phyloP scores from a whole-genome alignment of 495 filamentous ascomycete species.

The Lasiosphaeria miniovina region DNA sequence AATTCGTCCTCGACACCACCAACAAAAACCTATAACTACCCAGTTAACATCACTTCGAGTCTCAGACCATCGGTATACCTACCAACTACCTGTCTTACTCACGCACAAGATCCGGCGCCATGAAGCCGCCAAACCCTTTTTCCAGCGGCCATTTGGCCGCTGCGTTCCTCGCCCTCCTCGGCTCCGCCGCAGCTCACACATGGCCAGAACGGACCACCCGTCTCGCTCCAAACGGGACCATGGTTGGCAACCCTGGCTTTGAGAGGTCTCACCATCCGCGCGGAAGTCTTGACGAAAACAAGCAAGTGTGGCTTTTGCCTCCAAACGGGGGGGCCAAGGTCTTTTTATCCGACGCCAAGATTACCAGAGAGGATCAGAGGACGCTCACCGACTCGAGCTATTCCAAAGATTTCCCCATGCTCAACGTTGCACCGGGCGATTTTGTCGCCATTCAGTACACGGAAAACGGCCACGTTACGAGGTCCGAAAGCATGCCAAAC shows the following conservation, averaged over 20 bases:
- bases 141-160: slow-evolving; percentile 20
- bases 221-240: slow-evolving; percentile 71
- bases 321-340: slow-evolving; percentile 32
- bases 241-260: slow-evolving; percentile 66
- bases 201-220: slow-evolving; percentile 75
- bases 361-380: slow-evolving; percentile 38
- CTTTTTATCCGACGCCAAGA: slow-evolving; percentile 34
- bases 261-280: slow-evolving; percentile 59
- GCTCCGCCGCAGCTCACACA: slow-evolving; percentile 55
- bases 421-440: slow-evolving; percentile 64
- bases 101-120: slow-evolving; percentile 1
- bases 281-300: slow-evolving; percentile 45
- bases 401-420: slow-evolving; percentile 53
- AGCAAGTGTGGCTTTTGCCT: slow-evolving; percentile 55
- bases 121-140: not conserved
- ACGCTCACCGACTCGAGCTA: slow-evolving; percentile 47
- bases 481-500: slow-evolving; percentile 44
- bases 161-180: slow-evolving; percentile 35
- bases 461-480: slow-evolving; percentile 86
- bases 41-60: not conserved
- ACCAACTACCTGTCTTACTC: not conserved
- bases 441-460: slow-evolving; percentile 70
- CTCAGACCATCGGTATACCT: not conserved
- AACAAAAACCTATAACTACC: not conserved
- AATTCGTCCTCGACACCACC: no score